Conservation (phyloP, 768 basidiomycete species). For the Lentinula detonsa region DNA sequence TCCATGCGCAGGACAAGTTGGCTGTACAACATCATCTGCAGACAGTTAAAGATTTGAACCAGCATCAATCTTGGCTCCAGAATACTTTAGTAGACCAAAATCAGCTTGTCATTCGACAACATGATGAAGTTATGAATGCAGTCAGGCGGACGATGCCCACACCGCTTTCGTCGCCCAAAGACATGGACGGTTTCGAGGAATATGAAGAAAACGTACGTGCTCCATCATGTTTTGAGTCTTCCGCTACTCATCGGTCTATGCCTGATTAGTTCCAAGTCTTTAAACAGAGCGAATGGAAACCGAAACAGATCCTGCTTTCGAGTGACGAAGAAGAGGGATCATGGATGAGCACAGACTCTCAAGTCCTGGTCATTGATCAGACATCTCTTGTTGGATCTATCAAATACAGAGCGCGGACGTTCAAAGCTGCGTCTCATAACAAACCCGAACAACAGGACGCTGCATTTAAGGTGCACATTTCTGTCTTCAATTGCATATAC, state of each 20-base stretch:
- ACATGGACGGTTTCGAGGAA: neutral
- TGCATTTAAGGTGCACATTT: neutral
- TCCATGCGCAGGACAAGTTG: neutral
- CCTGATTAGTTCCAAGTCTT: neutral
- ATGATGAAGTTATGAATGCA: neutral
- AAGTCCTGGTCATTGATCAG: constrained; percentile 1
- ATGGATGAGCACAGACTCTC: constrained; percentile 1
- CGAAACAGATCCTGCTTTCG: neutral
- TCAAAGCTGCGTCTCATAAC: neutral
- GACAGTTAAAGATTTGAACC: neutral
- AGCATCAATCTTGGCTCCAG: neutral
- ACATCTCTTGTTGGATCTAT: neutral
- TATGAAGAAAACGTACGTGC: neutral
- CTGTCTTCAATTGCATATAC: neutral
- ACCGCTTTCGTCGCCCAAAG: neutral
- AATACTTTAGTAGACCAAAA: neutral
- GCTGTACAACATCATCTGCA: neutral
- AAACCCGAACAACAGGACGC: neutral
- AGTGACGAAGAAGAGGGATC: neutral
- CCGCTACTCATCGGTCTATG: neutral
- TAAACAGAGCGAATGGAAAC: neutral
- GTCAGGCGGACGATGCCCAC: neutral
- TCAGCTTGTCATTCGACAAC: neutral
- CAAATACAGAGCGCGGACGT: neutral
- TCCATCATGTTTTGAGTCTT: neutral